phyloP scores from a whole-genome alignment of 2,329 filamentous ascomycete species.

The Tolypocladium cylindrosporum region DNA sequence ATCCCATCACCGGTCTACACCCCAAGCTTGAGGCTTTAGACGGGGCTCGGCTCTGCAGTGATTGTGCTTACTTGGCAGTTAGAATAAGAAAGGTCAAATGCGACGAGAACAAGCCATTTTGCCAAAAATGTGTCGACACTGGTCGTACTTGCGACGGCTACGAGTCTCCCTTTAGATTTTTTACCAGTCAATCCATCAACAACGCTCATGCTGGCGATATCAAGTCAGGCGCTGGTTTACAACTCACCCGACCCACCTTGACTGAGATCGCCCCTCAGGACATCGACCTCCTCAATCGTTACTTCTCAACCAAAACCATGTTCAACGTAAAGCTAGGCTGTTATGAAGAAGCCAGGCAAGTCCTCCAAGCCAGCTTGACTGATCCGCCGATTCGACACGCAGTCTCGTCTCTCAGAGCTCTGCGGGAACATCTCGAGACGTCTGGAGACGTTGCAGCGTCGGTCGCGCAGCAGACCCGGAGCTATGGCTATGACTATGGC shows the following conservation, averaged over 20 bases:
- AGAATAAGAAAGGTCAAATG: conserved; percentile 28
- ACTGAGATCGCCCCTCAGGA: conserved; percentile 13
- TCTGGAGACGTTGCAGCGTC: conserved; percentile 14
- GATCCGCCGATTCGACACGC: conserved; percentile 26
- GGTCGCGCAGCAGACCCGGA: conserved; percentile 15
- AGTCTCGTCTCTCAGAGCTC: conserved; percentile 26
- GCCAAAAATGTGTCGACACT: conserved; percentile 24
- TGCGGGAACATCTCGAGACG: conserved; percentile 28
- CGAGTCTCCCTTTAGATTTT: conserved; percentile 24
- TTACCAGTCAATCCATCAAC: conserved; percentile 10
- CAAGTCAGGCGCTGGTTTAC: conserved; percentile 7
- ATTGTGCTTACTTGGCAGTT: conserved; percentile 8
- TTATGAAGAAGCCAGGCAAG: conserved; percentile 26
- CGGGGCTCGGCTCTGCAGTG: neutral
- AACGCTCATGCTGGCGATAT: neutral
- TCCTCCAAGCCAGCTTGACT: conserved; percentile 27
- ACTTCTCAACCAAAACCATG: conserved; percentile 31
- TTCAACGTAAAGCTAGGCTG: conserved; percentile 26
- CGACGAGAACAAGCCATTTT: conserved; percentile 24
- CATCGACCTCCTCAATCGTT: conserved; percentile 23
- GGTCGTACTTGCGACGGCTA: conserved; percentile 33
- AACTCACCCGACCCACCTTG: conserved; percentile 9
- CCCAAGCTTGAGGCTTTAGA: neutral
- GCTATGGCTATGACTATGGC: conserved; percentile 24
- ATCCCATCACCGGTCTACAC: conserved; percentile 6